phyloP scores from a whole-genome alignment of 139 green algal species.

The Pleodorina starrii region DNA sequence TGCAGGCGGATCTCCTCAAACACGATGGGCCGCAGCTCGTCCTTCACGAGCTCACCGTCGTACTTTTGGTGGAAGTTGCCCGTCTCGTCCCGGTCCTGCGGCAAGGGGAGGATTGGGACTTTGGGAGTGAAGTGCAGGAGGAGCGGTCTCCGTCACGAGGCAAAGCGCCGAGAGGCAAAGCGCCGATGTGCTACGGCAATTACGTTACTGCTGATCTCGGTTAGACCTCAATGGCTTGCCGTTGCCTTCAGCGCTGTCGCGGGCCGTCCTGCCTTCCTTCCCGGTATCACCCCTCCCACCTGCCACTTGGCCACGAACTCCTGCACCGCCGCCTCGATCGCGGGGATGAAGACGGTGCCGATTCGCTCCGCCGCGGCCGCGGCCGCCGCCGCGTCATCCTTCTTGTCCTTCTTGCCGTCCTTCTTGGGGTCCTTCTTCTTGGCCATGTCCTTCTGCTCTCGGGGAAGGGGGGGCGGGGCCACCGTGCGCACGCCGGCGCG shows the following conservation, averaged over 20 bases:
- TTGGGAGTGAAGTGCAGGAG: too few relatives aligned
- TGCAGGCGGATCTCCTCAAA: slow-evolving; percentile 90
- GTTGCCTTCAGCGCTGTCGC: too few relatives aligned
- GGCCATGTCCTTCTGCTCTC: slow-evolving; percentile 43
- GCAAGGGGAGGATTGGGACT: too few relatives aligned
- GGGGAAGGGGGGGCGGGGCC: neutral
- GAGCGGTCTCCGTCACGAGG: too few relatives aligned
- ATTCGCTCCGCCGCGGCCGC: slow-evolving; percentile 64
- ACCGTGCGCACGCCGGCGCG: too few relatives aligned
- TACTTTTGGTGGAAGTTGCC: slow-evolving; percentile 85
- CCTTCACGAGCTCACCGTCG: slow-evolving; percentile 84
- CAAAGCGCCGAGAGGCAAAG: too few relatives aligned
- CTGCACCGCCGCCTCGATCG: slow-evolving; percentile 80
- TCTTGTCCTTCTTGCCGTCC: slow-evolving; percentile 51
- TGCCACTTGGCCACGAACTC: slow-evolving; percentile 89
- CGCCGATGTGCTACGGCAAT: too few relatives aligned
- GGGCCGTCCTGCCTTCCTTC: too few relatives aligned
- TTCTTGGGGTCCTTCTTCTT: slow-evolving; percentile 46
- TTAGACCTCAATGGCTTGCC: too few relatives aligned
- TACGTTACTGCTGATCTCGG: too few relatives aligned
- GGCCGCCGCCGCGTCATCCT: slow-evolving; percentile 30
- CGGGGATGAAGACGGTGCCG: slow-evolving; percentile 75
- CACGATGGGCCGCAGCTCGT: slow-evolving; percentile 89
- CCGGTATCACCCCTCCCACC: too few relatives aligned
- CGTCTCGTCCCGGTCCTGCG: slow-evolving; percentile 69